Percentiles rank a stretch among this genome's conserved stretches.
phyloP scores from a whole-genome alignment of 768 basidiomycete genomes.

The Mrakia gelida region DNA sequence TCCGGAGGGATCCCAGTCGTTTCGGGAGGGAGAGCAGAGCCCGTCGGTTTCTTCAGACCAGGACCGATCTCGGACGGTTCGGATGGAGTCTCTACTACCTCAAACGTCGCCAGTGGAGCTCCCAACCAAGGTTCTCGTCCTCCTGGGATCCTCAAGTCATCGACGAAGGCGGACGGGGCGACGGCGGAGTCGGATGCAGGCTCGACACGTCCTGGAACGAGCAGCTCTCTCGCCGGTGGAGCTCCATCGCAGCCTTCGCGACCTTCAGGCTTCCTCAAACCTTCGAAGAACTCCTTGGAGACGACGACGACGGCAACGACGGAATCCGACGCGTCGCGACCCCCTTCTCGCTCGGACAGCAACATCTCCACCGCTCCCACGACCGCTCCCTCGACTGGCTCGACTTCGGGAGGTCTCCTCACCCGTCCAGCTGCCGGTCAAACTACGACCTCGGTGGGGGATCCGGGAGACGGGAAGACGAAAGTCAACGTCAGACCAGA shows the following conservation, averaged over 20 bases:
- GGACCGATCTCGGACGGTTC: background rate
- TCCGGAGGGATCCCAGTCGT: slow-evolving; percentile 3
- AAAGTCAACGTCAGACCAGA: background rate
- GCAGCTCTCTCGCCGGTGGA: background rate
- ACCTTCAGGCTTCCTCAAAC: background rate
- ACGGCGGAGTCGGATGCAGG: background rate
- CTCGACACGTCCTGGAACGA: background rate
- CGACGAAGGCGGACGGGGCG: background rate
- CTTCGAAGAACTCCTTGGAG: background rate
- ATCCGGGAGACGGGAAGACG: background rate
- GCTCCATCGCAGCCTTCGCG: background rate
- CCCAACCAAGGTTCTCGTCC: background rate
- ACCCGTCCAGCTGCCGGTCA: background rate
- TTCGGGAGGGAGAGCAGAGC: background rate
- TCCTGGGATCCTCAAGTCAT: slow-evolving; percentile 5
- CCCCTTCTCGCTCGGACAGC: background rate
- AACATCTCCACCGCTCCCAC: background rate
- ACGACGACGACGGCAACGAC: background rate
- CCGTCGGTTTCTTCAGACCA: slow-evolving; percentile 7
- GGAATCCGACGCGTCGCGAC: background rate
- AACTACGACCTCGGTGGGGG: background rate
- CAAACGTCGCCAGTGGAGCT: background rate
- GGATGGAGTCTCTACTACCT: background rate
- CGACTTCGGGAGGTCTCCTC: background rate
- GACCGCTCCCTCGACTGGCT: background rate